Conservation (phyloP, 2,329 filamentous ascomycete species). For the Botrytis porri region DNA sequence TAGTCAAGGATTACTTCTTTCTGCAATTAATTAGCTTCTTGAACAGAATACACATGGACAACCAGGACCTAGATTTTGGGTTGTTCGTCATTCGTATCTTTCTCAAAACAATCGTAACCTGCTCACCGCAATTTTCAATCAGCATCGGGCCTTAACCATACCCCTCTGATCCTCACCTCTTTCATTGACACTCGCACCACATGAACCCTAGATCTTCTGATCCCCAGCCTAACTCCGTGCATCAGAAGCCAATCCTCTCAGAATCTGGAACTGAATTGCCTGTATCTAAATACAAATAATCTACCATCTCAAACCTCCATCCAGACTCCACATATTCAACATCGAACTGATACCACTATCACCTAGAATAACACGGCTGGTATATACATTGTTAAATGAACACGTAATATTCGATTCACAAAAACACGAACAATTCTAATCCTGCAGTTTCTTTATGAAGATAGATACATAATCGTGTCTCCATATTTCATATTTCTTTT, state of each 20-base stretch:
- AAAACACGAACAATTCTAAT: not conserved
- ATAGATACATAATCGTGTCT: no score
- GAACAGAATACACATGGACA: no score
- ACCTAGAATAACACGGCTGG: not conserved
- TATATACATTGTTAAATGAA: not conserved
- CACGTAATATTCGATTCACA: not conserved
- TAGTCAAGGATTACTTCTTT: no score
- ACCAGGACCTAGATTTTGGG: no score
- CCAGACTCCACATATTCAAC: not conserved
- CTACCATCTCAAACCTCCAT: not conserved
- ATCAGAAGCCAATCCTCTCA: not conserved
- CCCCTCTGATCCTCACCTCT: not conserved
- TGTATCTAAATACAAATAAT: not conserved
- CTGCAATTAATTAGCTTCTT: no score
- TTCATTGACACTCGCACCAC: not conserved
- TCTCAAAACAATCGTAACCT: no score
- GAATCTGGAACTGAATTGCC: fast-evolving
- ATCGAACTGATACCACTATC: not conserved
- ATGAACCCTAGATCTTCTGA: not conserved
- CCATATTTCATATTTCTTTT: not conserved
- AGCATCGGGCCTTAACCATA: not conserved
- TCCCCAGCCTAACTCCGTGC: not conserved
- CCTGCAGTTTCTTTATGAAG: not conserved
- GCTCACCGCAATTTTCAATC: not conserved
- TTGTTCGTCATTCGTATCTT: no score